Percentiles rank a stretch among this genome's conserved stretches.
phyloP scores from a whole-genome alignment of 768 basidiomycete genomes.

The Pleurotus citrinopileatus region DNA sequence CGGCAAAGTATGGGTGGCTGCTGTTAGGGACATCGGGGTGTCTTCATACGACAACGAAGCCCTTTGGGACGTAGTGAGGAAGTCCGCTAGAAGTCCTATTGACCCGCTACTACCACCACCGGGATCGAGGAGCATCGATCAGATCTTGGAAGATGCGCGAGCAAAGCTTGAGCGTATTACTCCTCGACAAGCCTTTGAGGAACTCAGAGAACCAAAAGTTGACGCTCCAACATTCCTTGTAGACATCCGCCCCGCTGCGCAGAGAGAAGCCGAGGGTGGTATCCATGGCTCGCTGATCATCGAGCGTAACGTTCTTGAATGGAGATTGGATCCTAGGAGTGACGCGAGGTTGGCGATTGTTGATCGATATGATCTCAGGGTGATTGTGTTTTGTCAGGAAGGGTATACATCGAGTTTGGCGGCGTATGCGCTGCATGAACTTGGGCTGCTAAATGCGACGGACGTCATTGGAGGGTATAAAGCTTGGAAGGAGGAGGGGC shows the following conservation, averaged over 20 bases:
- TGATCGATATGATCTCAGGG: constrained; percentile 70
- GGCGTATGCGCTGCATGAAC: constrained; percentile 61
- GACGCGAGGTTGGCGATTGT: constrained; percentile 59
- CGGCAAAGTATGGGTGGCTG: constrained; percentile 36
- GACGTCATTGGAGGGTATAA: constrained; percentile 75
- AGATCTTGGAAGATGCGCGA: constrained; percentile 56
- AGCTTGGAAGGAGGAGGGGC: constrained; percentile 66
- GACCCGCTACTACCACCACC: constrained; percentile 64
- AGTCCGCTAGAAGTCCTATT: constrained; percentile 54
- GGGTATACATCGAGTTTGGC: constrained; percentile 74
- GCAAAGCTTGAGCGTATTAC: constrained; percentile 64
- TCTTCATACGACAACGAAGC: constrained; percentile 62
- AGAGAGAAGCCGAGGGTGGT: constrained; percentile 54
- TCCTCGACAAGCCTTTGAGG: constrained; percentile 55
- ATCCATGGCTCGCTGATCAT: constrained; percentile 71
- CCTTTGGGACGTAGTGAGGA: constrained; percentile 61
- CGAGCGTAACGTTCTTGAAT: constrained; percentile 76
- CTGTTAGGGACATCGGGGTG: constrained; percentile 51
- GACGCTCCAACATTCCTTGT: constrained; percentile 70
- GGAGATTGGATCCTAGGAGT: constrained; percentile 74
- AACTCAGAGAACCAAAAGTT: constrained; percentile 50
- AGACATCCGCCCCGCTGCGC: constrained; percentile 67
- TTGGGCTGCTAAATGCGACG: constrained; percentile 72
- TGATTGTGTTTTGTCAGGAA: constrained; percentile 75
- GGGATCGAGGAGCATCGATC: constrained; percentile 57